phyloP scores from a whole-genome alignment of 2,329 filamentous ascomycete genomes.

The Fusarium sp. region DNA sequence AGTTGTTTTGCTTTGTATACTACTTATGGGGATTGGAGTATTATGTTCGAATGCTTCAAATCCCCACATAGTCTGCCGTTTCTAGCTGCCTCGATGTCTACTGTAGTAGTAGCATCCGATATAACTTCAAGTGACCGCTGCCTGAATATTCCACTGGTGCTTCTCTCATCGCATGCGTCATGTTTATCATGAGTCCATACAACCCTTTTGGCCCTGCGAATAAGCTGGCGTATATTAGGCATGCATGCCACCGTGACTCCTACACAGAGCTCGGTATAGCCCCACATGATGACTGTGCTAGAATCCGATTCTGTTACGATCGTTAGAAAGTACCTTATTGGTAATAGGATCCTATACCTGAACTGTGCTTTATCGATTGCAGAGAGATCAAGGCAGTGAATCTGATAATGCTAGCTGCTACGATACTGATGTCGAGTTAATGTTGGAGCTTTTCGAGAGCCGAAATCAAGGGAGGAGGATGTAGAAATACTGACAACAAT shows the following conservation, averaged over 20 bases:
- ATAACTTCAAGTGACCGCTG: background rate
- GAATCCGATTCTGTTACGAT: background rate
- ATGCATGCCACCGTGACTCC: constrained; percentile 1
- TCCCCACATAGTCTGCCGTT: no score
- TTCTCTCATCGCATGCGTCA: no score
- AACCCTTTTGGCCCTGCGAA: fast-evolving
- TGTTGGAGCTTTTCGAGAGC: no score
- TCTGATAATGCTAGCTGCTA: background rate
- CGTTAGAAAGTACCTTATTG: no score
- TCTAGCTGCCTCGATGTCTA: background rate
- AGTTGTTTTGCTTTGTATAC: no score
- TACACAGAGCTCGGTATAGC: background rate
- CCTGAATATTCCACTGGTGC: background rate
- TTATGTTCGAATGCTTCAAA: no score
- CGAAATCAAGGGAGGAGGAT: no score
- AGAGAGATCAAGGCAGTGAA: background rate
- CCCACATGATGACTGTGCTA: background rate
- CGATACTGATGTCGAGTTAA: background rate
- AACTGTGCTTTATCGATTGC: background rate
- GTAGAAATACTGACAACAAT: background rate
- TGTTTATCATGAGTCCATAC: fast-evolving
- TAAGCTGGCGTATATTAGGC: background rate
- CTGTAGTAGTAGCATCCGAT: background rate
- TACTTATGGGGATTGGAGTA: no score
- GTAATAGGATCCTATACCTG: background rate